These are phyloP conservation scores for Botryosphaeria dothidea DNA, from an alignment of 2,329 filamentous ascomycete species.

Conservation along the genomic window DNA sequence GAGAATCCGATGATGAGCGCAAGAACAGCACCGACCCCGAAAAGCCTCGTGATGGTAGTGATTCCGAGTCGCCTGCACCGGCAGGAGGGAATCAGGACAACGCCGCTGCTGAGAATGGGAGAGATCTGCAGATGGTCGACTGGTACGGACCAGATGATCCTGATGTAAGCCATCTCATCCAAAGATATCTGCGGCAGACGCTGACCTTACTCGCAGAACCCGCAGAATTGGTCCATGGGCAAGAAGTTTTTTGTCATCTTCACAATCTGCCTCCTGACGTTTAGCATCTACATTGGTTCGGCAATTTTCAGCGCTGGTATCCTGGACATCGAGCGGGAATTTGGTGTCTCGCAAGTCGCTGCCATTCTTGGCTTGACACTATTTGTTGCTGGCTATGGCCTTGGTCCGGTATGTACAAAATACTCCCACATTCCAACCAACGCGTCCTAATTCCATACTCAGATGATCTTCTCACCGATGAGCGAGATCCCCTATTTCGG, in stretches of 20 bases:
- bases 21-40: not conserved
- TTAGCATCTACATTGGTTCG: constrained; percentile 49
- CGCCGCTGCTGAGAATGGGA: constrained; percentile 55
- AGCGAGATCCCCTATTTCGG: constrained; percentile 52
- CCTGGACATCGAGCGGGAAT: constrained; percentile 35
- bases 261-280: constrained; percentile 50
- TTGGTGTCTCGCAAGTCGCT: constrained; percentile 41
- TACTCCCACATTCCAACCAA: not conserved
- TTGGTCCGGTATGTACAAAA: constrained; percentile 31
- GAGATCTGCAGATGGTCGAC: constrained; percentile 50
- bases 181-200: not conserved
- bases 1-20: not conserved
- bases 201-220: constrained; percentile 36
- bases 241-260: constrained; percentile 50
- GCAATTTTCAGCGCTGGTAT: constrained; percentile 49
- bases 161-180: constrained; percentile 26
- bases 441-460: not conserved
- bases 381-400: constrained; percentile 32
- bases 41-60: constrained; percentile 18
- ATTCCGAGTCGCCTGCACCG: constrained; percentile 22
- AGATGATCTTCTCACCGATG: constrained; percentile 44
- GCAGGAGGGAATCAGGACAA: constrained; percentile 40
- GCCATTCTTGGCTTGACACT: constrained; percentile 48
- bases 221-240: constrained; percentile 47
- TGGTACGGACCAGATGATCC: constrained; percentile 54